phyloP scores from a whole-genome alignment of 2,329 filamentous ascomycete species.

The Cordyceps fumosorosea region DNA sequence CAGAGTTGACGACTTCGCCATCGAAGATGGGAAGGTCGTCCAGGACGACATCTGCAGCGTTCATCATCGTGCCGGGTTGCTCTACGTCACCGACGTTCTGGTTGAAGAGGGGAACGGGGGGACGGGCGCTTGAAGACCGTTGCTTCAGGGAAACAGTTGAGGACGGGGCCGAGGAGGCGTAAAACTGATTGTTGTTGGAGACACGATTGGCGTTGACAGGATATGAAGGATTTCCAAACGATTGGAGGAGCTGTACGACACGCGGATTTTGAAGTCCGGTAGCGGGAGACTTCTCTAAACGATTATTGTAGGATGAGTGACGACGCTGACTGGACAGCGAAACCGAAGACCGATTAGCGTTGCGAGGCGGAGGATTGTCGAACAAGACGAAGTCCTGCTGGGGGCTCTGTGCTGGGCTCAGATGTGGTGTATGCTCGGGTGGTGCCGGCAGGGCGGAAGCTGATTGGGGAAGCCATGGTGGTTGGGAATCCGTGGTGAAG shows the following conservation, averaged over 20 bases:
- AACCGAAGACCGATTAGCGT: constrained; percentile 31
- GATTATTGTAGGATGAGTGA: constrained; percentile 40
- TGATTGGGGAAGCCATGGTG: constrained; percentile 75
- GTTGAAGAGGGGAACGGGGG: constrained; percentile 66
- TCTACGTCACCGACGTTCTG: constrained; percentile 50
- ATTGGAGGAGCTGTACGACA: constrained; percentile 53
- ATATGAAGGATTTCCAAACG: constrained; percentile 49
- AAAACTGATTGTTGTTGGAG: constrained; percentile 54
- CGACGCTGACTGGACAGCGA: constrained; percentile 36
- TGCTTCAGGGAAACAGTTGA: constrained; percentile 53
- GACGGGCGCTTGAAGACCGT: constrained; percentile 47
- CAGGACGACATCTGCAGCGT: constrained; percentile 48
- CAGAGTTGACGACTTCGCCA: constrained; percentile 39
- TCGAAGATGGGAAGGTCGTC: constrained; percentile 54
- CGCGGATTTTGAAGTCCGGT: constrained; percentile 48
- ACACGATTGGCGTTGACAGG: constrained; percentile 52
- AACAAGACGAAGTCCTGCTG: constrained; percentile 77
- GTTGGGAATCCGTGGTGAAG: constrained; percentile 77
- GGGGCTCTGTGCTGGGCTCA: constrained; percentile 38
- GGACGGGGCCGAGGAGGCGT: constrained; percentile 60
- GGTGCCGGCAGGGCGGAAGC: constrained; percentile 56
- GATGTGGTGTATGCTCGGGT: constrained; percentile 51
- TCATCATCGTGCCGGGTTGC: constrained; percentile 39
- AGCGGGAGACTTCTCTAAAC: constrained; percentile 29
- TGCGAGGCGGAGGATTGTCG: constrained; percentile 42